Evolutionary conservation across 768 basidiomycete genomes (phyloP).

Genomic region (Kwoniella sp.): DNA sequence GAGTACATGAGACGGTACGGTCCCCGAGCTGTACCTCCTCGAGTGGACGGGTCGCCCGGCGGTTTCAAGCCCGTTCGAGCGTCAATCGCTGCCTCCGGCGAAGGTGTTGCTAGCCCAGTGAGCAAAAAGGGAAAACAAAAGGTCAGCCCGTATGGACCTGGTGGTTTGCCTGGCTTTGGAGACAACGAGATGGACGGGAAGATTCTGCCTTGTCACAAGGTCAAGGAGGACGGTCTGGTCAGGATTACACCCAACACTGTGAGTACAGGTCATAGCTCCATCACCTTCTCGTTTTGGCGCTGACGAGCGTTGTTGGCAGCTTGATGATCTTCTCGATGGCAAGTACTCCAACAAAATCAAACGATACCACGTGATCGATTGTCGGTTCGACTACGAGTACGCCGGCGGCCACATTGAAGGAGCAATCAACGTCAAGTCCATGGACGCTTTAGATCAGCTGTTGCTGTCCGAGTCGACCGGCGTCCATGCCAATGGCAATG

Average conservation of each 20-base stretch:
- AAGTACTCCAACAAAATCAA: conserved; percentile 67
- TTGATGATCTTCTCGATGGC: conserved; percentile 78
- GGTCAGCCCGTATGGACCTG: conserved; percentile 46
- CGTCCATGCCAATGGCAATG: conserved; percentile 54
- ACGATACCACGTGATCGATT: conserved; percentile 83
- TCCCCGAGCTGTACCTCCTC: conserved; percentile 24
- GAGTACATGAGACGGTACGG: conserved; percentile 37
- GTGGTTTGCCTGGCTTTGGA: conserved; percentile 80
- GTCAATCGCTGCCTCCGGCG: conserved; percentile 28
- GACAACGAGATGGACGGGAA: conserved; percentile 93
- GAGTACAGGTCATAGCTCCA: conserved; percentile 48
- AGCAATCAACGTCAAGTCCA: conserved; percentile 87
- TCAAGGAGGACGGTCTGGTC: conserved; percentile 93
- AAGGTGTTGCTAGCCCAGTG: conserved; percentile 26
- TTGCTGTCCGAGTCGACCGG: conserved; percentile 61
- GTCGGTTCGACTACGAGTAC: conserved; percentile 97
- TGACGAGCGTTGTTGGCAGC: conserved; percentile 58
- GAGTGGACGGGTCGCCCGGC: conserved; percentile 45
- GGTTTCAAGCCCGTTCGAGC: conserved; percentile 33
- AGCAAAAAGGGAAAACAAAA: conserved; percentile 24
- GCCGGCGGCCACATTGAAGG: conserved; percentile 88
- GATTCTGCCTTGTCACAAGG: conserved; percentile 87
- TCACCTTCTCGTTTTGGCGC: not conserved
- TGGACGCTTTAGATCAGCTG: conserved; percentile 74
- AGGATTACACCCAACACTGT: conserved; percentile 81